Percentiles rank a stretch among this genome's conserved stretches.
Conservation (phyloP, 139 green algal species). For the Micractinium sp. region DNA sequence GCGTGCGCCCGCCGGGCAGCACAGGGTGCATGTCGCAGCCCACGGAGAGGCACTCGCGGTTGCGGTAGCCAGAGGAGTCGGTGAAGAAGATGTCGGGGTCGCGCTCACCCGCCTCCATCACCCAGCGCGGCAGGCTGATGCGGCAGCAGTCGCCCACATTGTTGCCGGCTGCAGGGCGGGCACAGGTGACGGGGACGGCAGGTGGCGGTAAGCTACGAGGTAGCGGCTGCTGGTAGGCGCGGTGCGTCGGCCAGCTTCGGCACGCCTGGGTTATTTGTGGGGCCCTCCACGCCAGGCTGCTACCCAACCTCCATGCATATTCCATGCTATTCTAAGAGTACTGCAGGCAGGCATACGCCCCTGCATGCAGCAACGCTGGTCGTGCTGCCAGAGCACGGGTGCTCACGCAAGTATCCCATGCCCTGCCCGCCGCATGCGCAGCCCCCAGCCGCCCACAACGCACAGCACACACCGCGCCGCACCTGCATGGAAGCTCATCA, state of each 20-base stretch:
- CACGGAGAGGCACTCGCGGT: slow-evolving; percentile 94
- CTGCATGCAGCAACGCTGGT: no score
- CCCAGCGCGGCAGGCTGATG: slow-evolving; percentile 95
- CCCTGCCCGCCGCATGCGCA: no score
- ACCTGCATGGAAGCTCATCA: slow-evolving; percentile 93
- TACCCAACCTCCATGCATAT: no score
- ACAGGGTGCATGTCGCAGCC: slow-evolving; percentile 87
- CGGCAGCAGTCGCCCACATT: slow-evolving; percentile 94
- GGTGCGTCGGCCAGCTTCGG: no score
- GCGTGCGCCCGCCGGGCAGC: slow-evolving; percentile 84
- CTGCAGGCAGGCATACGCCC: no score
- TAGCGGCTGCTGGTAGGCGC: no score
- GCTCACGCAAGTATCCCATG: no score
- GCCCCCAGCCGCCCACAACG: no score
- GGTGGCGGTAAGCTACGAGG: neutral
- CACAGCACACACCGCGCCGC: slow-evolving; percentile 12
- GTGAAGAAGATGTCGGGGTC: slow-evolving; percentile 98
- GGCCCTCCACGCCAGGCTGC: no score
- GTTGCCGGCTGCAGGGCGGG: slow-evolving; percentile 65
- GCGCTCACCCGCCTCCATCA: slow-evolving; percentile 85
- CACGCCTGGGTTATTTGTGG: no score
- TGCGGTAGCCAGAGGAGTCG: slow-evolving; percentile 85
- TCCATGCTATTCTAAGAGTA: no score
- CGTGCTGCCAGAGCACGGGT: no score
- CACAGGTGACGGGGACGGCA: neutral